Base-by-base conservation (phyloP, 2,329 filamentous ascomycete genomes). In the Xylariaceae sp. region DNA sequence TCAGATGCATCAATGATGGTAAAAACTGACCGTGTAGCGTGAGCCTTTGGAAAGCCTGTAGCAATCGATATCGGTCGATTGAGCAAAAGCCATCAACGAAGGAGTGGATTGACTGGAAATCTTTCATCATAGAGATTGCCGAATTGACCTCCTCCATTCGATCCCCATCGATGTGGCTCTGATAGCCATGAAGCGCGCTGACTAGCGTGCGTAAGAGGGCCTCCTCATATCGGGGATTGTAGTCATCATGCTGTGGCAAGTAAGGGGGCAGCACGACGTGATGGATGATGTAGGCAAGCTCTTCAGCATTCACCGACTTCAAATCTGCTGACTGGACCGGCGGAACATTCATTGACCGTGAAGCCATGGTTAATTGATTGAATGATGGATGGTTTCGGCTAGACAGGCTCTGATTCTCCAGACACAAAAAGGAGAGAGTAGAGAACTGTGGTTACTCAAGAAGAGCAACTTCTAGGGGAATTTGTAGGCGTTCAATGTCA, bases 261-360 rank as follows among this genome's bases (percentile, higher is more conserved):
- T 42, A n/a, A 0, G 48, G 43, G 2, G 52, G 52, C 2, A 56
- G 47, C 12, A 54, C 42, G 7, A 55, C 38, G 43, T 56, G 52
- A 18, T 47, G 30, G 28, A 50, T 37, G 2, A 56, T 42, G 37
- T 56, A 54, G 11, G 9, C 2, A n/a, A 49, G 13, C 13, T 19
- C 38, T 13, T 40, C 30, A 26, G 6, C 22, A 6, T 11, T 26
- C 6, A 26, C 6, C 22, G 22, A 26, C 22, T 26, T 26, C 11
- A 11, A 11, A 26, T 6, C 22, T 11, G 22, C n/a, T n/a, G n/a
- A n/a, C n/a, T n/a, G n/a, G n/a, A n/a, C n/a, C n/a, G n/a, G n/a
- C n/a, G n/a, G n/a, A n/a, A n/a, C n/a, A n/a, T n/a, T n/a, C n/a
- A n/a, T n/a, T n/a, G n/a, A n/a, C n/a, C n/a, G n/a, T n/a, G n/a